phyloP scores from a whole-genome alignment of 2,329 filamentous ascomycete species.

The Periglandula ipomoeae region DNA sequence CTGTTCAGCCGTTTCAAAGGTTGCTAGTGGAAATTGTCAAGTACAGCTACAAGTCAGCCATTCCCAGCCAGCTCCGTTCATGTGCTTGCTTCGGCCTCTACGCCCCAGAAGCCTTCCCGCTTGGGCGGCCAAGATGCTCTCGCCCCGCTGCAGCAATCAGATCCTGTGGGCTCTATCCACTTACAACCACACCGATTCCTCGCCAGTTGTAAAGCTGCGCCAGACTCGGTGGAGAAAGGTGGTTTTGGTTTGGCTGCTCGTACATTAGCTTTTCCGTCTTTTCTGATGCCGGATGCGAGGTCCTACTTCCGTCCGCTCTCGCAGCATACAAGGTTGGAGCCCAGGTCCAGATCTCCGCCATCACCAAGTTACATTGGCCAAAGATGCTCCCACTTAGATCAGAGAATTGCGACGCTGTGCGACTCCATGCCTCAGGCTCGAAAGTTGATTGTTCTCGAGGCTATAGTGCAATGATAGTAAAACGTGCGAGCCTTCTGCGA shows the following conservation, averaged over 20 bases:
- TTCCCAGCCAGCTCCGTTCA: neutral
- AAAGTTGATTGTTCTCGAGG: too few species aligned
- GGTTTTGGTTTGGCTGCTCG: slow-evolving; percentile 16
- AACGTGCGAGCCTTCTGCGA: neutral
- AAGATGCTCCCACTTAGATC: neutral
- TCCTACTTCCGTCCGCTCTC: slow-evolving; percentile 13
- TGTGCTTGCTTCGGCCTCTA: neutral
- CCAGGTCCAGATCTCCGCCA: slow-evolving; percentile 1
- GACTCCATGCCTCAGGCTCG: neutral
- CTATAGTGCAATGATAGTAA: neutral
- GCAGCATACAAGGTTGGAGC: slow-evolving; percentile 6
- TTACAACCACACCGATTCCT: slow-evolving; percentile 2
- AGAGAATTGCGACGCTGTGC: neutral
- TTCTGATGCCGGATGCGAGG: slow-evolving; percentile 14
- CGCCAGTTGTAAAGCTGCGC: slow-evolving; percentile 15
- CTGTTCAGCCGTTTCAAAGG: slow-evolving; percentile 21
- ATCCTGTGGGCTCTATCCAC: slow-evolving; percentile 4
- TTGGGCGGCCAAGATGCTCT: neutral
- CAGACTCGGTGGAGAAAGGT: slow-evolving; percentile 15
- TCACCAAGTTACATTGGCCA: too few species aligned
- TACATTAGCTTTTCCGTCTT: slow-evolving; percentile 26
- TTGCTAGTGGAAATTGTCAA: slow-evolving; percentile 5
- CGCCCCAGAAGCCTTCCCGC: slow-evolving; percentile 2
- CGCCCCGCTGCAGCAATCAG: slow-evolving; percentile 4
- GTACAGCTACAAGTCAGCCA: slow-evolving; percentile 4